Evolutionary conservation across 1,284 basidiomycete species (phyloP).

Genomic region (Apiotrichum domesticum): DNA sequence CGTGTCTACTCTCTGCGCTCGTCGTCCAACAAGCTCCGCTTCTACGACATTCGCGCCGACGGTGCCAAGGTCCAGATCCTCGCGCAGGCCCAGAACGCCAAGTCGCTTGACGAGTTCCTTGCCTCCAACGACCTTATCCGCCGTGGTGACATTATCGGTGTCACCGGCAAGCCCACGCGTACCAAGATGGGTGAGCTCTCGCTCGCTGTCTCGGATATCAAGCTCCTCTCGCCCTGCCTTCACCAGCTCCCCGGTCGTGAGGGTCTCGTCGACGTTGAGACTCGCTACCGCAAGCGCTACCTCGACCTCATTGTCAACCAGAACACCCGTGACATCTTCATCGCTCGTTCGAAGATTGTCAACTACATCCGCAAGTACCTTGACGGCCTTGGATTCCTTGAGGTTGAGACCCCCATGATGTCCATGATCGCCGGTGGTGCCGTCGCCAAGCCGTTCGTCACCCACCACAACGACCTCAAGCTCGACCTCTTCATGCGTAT

Average conservation of each 20-base stretch:
- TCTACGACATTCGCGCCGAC: slow-evolving; percentile 93
- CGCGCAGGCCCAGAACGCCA: slow-evolving; percentile 79
- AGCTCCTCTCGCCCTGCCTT: slow-evolving; percentile 89
- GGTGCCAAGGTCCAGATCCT: slow-evolving; percentile 93
- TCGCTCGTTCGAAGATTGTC: slow-evolving; percentile 80
- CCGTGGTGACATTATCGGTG: slow-evolving; percentile 93
- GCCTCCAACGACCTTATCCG: slow-evolving; percentile 79
- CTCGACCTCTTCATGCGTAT: slow-evolving; percentile 97
- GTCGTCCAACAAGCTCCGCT: slow-evolving; percentile 76
- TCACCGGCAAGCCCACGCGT: slow-evolving; percentile 79
- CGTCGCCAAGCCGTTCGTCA: slow-evolving; percentile 97
- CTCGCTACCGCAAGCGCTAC: slow-evolving; percentile 97
- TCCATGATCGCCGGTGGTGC: slow-evolving; percentile 95
- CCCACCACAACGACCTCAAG: slow-evolving; percentile 97
- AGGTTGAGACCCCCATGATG: slow-evolving; percentile 99
- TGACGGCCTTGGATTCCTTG: slow-evolving; percentile 89
- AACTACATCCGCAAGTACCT: slow-evolving; percentile 89
- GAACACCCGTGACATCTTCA: slow-evolving; percentile 81
- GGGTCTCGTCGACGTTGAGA: slow-evolving; percentile 93
- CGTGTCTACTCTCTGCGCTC: slow-evolving; percentile 85
- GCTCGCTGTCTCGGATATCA: slow-evolving; percentile 73
- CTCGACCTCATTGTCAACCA: slow-evolving; percentile 96
- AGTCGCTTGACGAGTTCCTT: slow-evolving; percentile 58
- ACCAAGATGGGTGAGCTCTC: slow-evolving; percentile 96
- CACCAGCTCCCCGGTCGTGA: slow-evolving; percentile 83